These are phyloP conservation scores for Microcyclospora pomicola DNA, from an alignment of 2,329 filamentous ascomycete species.

Conservation along the genomic window DNA sequence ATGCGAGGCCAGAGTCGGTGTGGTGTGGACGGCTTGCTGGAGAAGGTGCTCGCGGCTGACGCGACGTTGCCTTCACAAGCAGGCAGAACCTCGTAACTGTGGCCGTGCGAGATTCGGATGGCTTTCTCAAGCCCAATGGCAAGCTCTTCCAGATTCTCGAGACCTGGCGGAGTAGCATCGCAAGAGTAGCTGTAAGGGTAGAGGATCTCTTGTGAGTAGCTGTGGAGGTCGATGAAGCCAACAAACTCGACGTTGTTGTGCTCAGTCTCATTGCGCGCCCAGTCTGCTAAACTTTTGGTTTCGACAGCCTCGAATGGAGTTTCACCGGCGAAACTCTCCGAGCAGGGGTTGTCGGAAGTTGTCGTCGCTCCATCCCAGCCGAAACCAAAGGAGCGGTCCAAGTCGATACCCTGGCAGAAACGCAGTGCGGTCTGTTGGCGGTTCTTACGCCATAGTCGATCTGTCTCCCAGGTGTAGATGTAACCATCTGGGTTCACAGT, in stretches of 20 bases:
- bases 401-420: conserved; percentile 77
- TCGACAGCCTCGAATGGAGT: conserved; percentile 73
- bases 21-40: conserved; percentile 1
- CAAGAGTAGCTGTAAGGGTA: conserved; percentile 89
- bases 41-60: conserved; percentile 13
- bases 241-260: conserved; percentile 61
- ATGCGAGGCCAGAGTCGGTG: conserved; percentile 38
- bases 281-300: conserved; percentile 58
- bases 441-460: conserved; percentile 92
- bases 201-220: conserved; percentile 86
- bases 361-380: conserved; percentile 61
- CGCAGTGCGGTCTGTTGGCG: conserved; percentile 67
- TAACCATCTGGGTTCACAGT: conserved; percentile 90
- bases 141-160: conserved; percentile 86
- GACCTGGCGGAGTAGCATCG: conserved; percentile 58
- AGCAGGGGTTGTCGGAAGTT: conserved; percentile 63
- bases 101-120: conserved; percentile 64
- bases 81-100: conserved; percentile 48
- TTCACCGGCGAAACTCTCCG: conserved; percentile 76
- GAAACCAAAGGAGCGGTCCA: conserved; percentile 77
- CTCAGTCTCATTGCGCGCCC: conserved; percentile 66
- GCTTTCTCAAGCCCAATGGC: conserved; percentile 79
- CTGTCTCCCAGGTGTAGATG: conserved; percentile 80
- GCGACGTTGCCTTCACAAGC: conserved; percentile 71
- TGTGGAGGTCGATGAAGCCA: conserved; percentile 82